Conservation (phyloP, 495 filamentous ascomycete species). For the Xylaria curta region DNA sequence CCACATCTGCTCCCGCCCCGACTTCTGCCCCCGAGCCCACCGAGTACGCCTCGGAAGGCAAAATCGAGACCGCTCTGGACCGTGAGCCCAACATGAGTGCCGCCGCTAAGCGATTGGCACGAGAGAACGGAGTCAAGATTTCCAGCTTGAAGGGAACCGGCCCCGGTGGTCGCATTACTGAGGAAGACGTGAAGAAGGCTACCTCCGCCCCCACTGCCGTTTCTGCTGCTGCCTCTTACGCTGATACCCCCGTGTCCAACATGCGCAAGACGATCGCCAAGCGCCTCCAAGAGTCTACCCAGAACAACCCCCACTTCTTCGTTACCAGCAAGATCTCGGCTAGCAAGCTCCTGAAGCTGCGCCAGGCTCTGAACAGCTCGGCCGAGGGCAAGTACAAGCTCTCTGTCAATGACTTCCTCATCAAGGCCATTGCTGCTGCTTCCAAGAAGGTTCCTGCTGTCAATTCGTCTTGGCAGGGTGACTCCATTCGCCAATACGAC, state of each 20-base stretch:
- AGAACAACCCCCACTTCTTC: conserved; percentile 98
- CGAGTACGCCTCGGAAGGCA: conserved; percentile 78
- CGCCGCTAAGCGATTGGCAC: conserved; percentile 78
- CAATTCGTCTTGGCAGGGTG: conserved; percentile 93
- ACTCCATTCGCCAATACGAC: conserved; percentile 90
- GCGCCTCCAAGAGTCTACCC: conserved; percentile 86
- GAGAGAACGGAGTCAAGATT: conserved; percentile 83
- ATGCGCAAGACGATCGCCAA: conserved; percentile 99
- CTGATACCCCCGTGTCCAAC: conserved; percentile 81
- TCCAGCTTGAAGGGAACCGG: conserved; percentile 87
- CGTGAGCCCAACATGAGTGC: conserved; percentile 75
- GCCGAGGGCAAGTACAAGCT: conserved; percentile 96
- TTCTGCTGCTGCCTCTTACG: conserved; percentile 70
- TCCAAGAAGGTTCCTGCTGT: conserved; percentile 92
- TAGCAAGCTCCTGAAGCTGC: conserved; percentile 92
- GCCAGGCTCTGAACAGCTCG: conserved; percentile 87
- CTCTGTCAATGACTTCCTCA: conserved; percentile 98
- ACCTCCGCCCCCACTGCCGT: conserved; percentile 52
- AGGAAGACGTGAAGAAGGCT: conserved; percentile 88
- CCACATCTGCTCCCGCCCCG: conserved; percentile 65
- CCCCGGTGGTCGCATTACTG: conserved; percentile 84
- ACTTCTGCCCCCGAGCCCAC: conserved; percentile 63
- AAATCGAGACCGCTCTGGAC: conserved; percentile 81
- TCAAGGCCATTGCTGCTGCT: conserved; percentile 92
- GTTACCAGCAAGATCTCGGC: conserved; percentile 88